Evolutionary conservation across 805 yeast genomes (phyloP).

Genomic region (Scheffersomyces coipomensis): DNA sequence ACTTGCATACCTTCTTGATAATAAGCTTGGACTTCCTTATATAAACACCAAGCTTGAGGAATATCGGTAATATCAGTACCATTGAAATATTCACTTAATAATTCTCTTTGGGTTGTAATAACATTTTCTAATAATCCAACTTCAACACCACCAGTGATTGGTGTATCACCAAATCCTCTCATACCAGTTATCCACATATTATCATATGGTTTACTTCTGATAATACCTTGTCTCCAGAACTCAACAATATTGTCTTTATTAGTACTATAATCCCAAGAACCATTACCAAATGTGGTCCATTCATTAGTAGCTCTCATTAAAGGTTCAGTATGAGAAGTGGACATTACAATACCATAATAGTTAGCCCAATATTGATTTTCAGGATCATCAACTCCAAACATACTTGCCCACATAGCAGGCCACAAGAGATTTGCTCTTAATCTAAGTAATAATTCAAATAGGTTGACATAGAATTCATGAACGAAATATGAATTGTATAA

Average conservation of each 20-base stretch:
- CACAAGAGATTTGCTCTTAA: conserved; percentile 14
- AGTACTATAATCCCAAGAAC: conserved; percentile 14
- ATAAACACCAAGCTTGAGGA: conserved; percentile 19
- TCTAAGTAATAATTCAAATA: conserved; percentile 12
- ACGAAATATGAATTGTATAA: conserved; percentile 9
- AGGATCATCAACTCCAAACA: conserved; percentile 16
- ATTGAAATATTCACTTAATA: conserved; percentile 10
- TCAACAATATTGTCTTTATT: conserved; percentile 13
- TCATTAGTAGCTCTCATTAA: conserved; percentile 15
- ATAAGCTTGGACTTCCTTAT: conserved; percentile 16
- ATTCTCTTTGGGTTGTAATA: conserved; percentile 11
- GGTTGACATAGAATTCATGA: conserved; percentile 13
- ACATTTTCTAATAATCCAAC: conserved; percentile 12
- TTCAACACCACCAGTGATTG: conserved; percentile 15
- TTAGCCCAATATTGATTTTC: conserved; percentile 15
- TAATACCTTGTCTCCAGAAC: conserved; percentile 15
- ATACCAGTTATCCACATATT: conserved; percentile 16
- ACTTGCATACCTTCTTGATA: conserved; percentile 14
- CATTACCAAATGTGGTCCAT: conserved; percentile 12
- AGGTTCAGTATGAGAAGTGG: conserved; percentile 18
- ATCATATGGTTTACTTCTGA: conserved; percentile 12
- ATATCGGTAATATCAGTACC: conserved; percentile 9
- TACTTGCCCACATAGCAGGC: conserved; percentile 17
- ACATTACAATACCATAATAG: conserved; percentile 16
- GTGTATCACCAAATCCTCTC: conserved; percentile 16